These are phyloP conservation scores for Cladosporium cucumerinum DNA, from an alignment of 2,329 filamentous ascomycete species.

Conservation along the genomic window DNA sequence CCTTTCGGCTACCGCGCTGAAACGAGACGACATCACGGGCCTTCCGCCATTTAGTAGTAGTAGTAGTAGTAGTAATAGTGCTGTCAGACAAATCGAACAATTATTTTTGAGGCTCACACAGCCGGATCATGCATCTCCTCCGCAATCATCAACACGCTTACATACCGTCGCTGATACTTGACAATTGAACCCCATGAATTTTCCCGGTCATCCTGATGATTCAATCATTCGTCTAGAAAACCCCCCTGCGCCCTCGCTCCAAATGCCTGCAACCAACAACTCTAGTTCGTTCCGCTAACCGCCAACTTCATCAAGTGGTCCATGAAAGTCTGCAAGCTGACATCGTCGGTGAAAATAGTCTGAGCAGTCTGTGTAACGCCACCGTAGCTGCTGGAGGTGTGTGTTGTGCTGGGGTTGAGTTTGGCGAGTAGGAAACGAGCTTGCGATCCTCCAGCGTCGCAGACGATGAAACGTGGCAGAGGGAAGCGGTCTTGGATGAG, in stretches of 20 bases:
- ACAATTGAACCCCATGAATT: neutral
- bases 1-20: neutral
- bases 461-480: slow-evolving; percentile 97
- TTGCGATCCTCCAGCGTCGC: slow-evolving; percentile 96
- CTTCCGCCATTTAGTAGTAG: neutral
- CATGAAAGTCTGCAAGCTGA: slow-evolving; percentile 98
- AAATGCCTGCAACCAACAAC: neutral
- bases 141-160: neutral
- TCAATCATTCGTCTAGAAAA: slow-evolving; percentile 4
- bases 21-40: neutral
- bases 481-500: slow-evolving; percentile 96
- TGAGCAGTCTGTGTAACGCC: slow-evolving; percentile 86
- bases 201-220: neutral
- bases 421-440: slow-evolving; percentile 96
- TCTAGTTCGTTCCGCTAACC: slow-evolving; percentile 35
- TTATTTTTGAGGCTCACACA: neutral
- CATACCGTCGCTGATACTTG: neutral
- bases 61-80: no score
- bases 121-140: neutral
- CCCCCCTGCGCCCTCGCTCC: slow-evolving; percentile 10
- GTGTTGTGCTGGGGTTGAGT: slow-evolving; percentile 94
- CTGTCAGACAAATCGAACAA: neutral
- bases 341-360: slow-evolving; percentile 98
- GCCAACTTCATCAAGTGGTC: slow-evolving; percentile 92
- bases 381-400: slow-evolving; percentile 88